Evolutionary conservation across 2,329 filamentous ascomycete genomes (phyloP).

Genomic region (Penicillium sp.): DNA sequence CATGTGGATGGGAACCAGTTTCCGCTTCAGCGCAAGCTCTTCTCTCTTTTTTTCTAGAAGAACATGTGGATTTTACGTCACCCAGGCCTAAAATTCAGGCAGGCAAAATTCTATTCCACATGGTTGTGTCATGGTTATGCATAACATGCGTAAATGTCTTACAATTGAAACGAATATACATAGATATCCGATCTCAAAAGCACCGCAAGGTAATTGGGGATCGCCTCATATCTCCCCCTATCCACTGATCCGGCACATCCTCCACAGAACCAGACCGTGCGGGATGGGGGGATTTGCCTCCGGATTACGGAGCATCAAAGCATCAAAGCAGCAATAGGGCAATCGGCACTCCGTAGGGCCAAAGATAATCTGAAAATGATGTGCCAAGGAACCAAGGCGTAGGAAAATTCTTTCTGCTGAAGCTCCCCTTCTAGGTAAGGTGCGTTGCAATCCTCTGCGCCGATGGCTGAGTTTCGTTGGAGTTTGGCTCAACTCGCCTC

Average conservation of each 20-base stretch:
- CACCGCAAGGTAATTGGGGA: not conserved
- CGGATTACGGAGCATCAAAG: not conserved
- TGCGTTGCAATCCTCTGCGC: slow-evolving; percentile 16
- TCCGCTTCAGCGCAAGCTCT: not conserved
- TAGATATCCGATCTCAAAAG: not conserved
- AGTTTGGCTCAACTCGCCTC: slow-evolving; percentile 18
- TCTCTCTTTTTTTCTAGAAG: not conserved
- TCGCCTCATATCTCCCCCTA: not conserved
- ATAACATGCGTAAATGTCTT: not conserved
- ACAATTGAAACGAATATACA: not conserved
- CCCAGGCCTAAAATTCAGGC: not conserved
- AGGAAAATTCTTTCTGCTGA: slow-evolving; percentile 34
- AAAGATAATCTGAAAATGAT: slow-evolving; percentile 1
- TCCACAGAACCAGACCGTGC: slow-evolving; percentile 1
- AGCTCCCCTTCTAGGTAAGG: slow-evolving; percentile 43
- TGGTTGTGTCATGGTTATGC: slow-evolving; percentile 1
- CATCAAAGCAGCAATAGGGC: not conserved
- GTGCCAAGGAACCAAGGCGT: slow-evolving; percentile 1
- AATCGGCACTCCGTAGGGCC: not conserved
- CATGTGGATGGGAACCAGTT: slow-evolving; percentile 1
- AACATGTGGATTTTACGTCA: not conserved
- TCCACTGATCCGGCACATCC: slow-evolving; percentile 2
- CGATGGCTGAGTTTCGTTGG: slow-evolving; percentile 16
- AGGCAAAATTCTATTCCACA: not conserved
- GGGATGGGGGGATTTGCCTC: not conserved